phyloP scores from a whole-genome alignment of 106 monocot species.

The Phalaenopsis equestris region DNA sequence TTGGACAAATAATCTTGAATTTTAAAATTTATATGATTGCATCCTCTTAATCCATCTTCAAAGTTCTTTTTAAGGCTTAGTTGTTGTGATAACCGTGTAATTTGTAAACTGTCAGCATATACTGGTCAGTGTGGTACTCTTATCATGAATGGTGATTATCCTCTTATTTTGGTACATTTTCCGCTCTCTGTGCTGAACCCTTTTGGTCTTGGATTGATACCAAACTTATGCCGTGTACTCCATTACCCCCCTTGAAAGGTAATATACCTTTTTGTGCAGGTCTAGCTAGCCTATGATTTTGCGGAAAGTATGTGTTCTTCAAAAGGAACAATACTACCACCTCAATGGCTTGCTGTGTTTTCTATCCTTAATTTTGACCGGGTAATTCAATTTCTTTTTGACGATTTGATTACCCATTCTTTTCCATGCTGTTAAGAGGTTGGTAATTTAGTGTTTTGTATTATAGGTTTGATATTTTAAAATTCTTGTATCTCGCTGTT shows the following conservation, averaged over 20 bases:
- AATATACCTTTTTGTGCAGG: constrained; percentile 37
- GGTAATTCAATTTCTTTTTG: constrained; percentile 13
- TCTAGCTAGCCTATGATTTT: constrained; percentile 24
- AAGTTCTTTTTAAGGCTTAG: background rate
- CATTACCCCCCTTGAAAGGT: constrained; percentile 27
- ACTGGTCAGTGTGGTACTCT: background rate
- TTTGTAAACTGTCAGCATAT: background rate
- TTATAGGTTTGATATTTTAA: background rate
- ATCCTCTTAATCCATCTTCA: background rate
- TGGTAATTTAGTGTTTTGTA: background rate
- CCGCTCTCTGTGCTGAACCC: background rate
- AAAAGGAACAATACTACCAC: constrained; percentile 38
- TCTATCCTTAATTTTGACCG: constrained; percentile 10
- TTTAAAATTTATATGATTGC: background rate
- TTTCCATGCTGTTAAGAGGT: constrained; percentile 8
- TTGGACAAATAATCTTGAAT: background rate
- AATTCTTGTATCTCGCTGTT: background rate
- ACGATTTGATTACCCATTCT: constrained; percentile 8
- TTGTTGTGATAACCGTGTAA: background rate
- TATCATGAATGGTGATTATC: background rate
- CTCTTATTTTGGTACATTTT: background rate
- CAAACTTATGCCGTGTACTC: constrained; percentile 18
- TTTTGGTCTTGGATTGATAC: constrained; percentile 9
- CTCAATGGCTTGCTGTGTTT: constrained; percentile 24
- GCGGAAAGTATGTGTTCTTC: constrained; percentile 31